Evolutionary conservation across 371 early-diverging fungal genomes (phyloP).

Genomic region (Lichtheimia hyalospora): DNA sequence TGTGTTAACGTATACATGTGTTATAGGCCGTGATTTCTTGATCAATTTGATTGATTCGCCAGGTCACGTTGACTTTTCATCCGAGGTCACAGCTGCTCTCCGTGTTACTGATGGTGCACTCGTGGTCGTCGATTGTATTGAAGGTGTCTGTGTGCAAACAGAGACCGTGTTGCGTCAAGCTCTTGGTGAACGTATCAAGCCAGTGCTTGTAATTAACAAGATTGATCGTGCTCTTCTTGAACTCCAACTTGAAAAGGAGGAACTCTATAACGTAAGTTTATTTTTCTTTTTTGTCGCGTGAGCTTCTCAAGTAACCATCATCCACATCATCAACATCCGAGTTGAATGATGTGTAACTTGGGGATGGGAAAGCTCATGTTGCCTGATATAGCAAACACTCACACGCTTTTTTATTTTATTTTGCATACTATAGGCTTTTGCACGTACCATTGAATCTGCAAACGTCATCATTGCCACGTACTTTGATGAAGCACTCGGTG

Average conservation of each 20-base stretch:
- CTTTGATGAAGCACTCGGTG: constrained; percentile 83
- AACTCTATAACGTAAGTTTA: constrained; percentile 70
- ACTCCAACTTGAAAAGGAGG: constrained; percentile 91
- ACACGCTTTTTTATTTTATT: not conserved
- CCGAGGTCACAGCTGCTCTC: constrained; percentile 99
- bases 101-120: constrained; percentile 99
- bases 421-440: constrained; percentile 65
- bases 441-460: constrained; percentile 89
- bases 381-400: not conserved
- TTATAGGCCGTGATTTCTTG: constrained; percentile 67
- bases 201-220: constrained; percentile 98
- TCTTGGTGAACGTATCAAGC: constrained; percentile 96
- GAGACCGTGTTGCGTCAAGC: constrained; percentile 99
- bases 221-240: constrained; percentile 98
- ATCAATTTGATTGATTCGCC: constrained; percentile 99
- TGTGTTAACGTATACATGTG: not conserved
- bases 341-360: no score
- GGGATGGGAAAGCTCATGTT: not conserved
- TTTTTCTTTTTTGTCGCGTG: constrained; percentile 6
- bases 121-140: constrained; percentile 98
- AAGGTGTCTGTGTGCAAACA: constrained; percentile 99
- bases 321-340: no score
- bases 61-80: constrained; percentile 99
- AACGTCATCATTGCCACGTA: constrained; percentile 97
- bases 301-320: no score